Conservation (phyloP, 768 basidiomycete genomes). For the Naganishia onofrii region DNA sequence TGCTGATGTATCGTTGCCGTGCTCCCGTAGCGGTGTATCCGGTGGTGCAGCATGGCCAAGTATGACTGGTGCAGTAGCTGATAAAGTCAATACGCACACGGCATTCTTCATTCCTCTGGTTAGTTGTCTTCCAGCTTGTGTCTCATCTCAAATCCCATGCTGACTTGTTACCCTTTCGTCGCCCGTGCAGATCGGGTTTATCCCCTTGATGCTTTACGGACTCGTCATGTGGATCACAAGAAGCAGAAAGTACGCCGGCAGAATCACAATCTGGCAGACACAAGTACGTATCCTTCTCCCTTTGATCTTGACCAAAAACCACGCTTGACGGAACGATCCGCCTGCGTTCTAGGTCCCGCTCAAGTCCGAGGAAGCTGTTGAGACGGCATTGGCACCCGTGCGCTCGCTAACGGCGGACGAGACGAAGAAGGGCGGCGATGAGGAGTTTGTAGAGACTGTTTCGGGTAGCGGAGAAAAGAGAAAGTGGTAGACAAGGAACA, state of each 20-base stretch:
- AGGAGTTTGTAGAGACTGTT: neutral
- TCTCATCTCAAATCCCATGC: neutral
- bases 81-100: constrained; percentile 27
- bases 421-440: neutral
- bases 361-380: neutral
- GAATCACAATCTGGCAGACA: constrained; percentile 25
- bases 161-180: neutral
- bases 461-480: neutral
- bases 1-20: neutral
- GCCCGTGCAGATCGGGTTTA: constrained; percentile 23
- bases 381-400: neutral
- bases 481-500: neutral
- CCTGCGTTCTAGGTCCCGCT: neutral
- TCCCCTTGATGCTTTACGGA: constrained; percentile 33
- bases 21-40: constrained; percentile 27
- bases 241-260: constrained; percentile 31
- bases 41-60: constrained; percentile 35
- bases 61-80: constrained; percentile 30
- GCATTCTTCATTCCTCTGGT: constrained; percentile 33
- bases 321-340: neutral
- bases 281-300: neutral
- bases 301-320: neutral
- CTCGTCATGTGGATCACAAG: constrained; percentile 35
- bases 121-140: neutral
- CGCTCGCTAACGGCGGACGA: neutral